These are phyloP conservation scores for Kickxella alabastrina DNA, from an alignment of 192 early-diverging fungal species.

Conservation along the genomic window DNA sequence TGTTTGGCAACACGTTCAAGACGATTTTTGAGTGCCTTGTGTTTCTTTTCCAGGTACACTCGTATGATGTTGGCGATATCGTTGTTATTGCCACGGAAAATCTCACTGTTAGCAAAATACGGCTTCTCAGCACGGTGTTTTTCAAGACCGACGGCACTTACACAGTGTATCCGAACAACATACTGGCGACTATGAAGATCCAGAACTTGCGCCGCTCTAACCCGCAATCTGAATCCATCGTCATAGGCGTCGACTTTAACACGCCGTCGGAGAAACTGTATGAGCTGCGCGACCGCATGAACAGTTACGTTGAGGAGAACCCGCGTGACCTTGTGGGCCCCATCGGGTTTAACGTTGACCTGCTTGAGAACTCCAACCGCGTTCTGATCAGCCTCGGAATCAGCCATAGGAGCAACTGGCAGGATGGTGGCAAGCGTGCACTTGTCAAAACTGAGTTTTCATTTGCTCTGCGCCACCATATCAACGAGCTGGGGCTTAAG, in stretches of 20 bases:
- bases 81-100: conserved; percentile 66
- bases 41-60: conserved; percentile 79
- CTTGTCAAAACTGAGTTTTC: conserved; percentile 65
- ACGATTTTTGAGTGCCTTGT: conserved; percentile 79
- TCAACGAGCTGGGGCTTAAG: conserved; percentile 57
- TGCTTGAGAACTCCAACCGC: conserved; percentile 59
- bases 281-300: conserved; percentile 62
- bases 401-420: conserved; percentile 79
- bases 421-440: conserved; percentile 63
- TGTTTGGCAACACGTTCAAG: conserved; percentile 78
- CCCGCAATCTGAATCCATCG: conserved; percentile 46
- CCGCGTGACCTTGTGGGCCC: conserved; percentile 54
- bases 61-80: conserved; percentile 74
- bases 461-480: conserved; percentile 59
- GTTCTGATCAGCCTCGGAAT: conserved; percentile 64
- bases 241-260: conserved; percentile 64
- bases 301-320: conserved; percentile 55
- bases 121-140: conserved; percentile 78
- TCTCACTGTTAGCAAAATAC: conserved; percentile 71
- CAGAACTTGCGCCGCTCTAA: conserved; percentile 67
- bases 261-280: conserved; percentile 71
- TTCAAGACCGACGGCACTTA: conserved; percentile 77
- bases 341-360: conserved; percentile 60
- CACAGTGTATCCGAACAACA: conserved; percentile 70
- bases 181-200: conserved; percentile 61